phyloP scores from a whole-genome alignment of 345 rosid genomes.

The Syzygium jambos region DNA sequence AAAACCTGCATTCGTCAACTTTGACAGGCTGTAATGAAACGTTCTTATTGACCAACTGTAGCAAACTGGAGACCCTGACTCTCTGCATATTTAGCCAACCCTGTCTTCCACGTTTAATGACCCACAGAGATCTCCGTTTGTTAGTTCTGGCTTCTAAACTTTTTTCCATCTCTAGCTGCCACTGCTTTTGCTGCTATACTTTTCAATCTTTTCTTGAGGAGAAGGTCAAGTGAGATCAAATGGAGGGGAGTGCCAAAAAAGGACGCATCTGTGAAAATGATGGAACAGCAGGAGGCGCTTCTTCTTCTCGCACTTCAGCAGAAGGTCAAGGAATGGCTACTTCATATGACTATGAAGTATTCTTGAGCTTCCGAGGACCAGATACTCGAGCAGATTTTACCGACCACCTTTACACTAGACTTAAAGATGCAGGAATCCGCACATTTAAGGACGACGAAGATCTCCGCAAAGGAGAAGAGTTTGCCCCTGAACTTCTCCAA shows the following conservation, averaged over 20 bases:
- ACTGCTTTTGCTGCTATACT: background rate
- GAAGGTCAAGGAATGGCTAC: accelerated
- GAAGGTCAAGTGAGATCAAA: background rate
- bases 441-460: background rate
- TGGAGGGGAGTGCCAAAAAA: accelerated
- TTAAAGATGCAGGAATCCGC: accelerated
- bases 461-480: accelerated
- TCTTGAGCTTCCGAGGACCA: background rate
- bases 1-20: too few relatives aligned
- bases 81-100: background rate
- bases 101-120: background rate
- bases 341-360: background rate
- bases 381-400: background rate
- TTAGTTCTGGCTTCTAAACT: background rate
- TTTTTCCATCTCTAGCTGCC: background rate
- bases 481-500: background rate
- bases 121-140: background rate
- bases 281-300: background rate
- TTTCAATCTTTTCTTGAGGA: too few relatives aligned
- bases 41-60: too few relatives aligned
- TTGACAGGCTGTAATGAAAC: too few relatives aligned
- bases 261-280: accelerated
- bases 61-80: background rate
- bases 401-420: background rate
- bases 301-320: background rate